These are phyloP conservation scores for Tubosaeta sp. DNA, from an alignment of 768 basidiomycete species.

Conservation along the genomic window DNA sequence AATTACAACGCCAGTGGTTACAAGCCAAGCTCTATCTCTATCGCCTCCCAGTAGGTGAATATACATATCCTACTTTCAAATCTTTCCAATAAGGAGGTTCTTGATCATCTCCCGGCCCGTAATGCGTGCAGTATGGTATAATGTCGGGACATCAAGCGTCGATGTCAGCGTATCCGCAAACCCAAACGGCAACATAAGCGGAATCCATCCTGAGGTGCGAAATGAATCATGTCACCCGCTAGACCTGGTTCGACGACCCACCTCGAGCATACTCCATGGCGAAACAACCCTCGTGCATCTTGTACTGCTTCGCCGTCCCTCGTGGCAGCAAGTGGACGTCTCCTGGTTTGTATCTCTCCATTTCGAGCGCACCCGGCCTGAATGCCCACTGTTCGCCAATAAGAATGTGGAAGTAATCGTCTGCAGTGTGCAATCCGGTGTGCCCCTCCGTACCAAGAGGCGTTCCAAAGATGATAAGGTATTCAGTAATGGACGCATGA, in stretches of 20 bases:
- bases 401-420: constrained; percentile 97
- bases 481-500: constrained; percentile 95
- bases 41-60: not conserved
- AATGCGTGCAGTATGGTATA: constrained; percentile 73
- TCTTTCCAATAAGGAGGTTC: constrained; percentile 85
- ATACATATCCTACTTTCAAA: constrained; percentile 37
- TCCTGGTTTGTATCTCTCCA: constrained; percentile 83
- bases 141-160: constrained; percentile 80
- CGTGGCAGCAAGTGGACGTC: constrained; percentile 80
- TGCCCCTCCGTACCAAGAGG: constrained; percentile 98
- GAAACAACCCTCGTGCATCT: constrained; percentile 95
- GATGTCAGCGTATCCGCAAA: constrained; percentile 81
- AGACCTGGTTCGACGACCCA: constrained; percentile 30
- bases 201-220: constrained; percentile 82
- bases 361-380: constrained; percentile 70
- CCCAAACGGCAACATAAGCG: constrained; percentile 93
- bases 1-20: no score
- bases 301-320: constrained; percentile 91
- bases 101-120: constrained; percentile 79
- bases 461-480: constrained; percentile 93
- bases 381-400: constrained; percentile 96
- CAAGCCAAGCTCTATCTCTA: no score
- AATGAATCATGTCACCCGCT: not conserved
- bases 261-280: constrained; percentile 94
- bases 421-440: constrained; percentile 88